Evolutionary conservation across 148 eudicot species (phyloP), one percentile per base, ranked within the genome.

Genomic region (Fagopyrum homotropicum): DNA sequence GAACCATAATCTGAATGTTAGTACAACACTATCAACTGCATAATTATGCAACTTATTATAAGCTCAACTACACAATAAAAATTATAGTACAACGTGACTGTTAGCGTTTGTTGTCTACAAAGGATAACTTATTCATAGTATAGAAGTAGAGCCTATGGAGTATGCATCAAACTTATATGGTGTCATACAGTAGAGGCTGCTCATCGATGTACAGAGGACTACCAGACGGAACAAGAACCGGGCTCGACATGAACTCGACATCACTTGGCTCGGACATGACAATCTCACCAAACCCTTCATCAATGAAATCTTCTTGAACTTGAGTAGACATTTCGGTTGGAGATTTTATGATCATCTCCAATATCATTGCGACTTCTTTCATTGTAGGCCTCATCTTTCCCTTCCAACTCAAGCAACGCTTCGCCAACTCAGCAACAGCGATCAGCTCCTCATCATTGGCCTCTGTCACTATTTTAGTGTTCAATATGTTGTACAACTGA

Each of bases 381-480:
- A 83, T 80, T 6, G 78, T 70, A 15, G 82, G 80, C 71, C 85
- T 78, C 11, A 77, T 46, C 26, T 5, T 76, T 17, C 85, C 82
- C 17, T 69, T 79, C 78, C 12, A 16, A 22, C 72, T 75, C 19
- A 79, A 57, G 29, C 85, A 83, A 19, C 73, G n/a, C 59, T 49
- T 45, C 7, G 78, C 85, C 74, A 79, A 77, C 40, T 40, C 47
- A 8, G 52, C 72, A 50, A 82, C 22, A 45, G 22, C 12, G 11
- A 59, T 48, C 16, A 83, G 68, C 51, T 80, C 80, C 12, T 83
- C 57, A 2, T 72, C 6, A 3, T 7, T 55, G 2, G 69, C 79
- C 40, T 77, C 79, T 7, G 66, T 56, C 46, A 73, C 19, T 3
- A 79, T 40, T 30, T 50, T 17, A 7, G 66, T 60, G 56, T 84